Conservation (phyloP, 257 asterid genomes). For the Capsicum chinense region DNA sequence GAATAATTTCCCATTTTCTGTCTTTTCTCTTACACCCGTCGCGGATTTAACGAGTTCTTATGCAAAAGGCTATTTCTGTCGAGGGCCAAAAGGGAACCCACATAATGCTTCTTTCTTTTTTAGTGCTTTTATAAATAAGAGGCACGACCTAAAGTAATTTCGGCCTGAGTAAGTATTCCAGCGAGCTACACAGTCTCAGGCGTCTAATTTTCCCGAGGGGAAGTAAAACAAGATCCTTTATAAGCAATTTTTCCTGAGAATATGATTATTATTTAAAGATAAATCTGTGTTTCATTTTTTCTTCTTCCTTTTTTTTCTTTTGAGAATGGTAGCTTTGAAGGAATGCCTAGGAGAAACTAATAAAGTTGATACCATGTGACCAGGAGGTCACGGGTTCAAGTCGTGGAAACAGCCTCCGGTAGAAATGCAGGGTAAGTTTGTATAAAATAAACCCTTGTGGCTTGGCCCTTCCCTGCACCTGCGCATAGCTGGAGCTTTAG, state of each 20-base stretch:
- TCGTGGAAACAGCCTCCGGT: too few relatives aligned
- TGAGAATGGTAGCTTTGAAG: too few relatives aligned
- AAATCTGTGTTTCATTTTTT: neutral
- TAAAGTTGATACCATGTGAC: too few relatives aligned
- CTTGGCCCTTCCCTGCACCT: too few relatives aligned
- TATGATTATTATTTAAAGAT: neutral
- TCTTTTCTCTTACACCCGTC: neutral
- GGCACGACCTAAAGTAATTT: neutral
- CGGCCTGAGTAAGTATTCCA: neutral
- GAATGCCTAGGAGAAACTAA: too few relatives aligned
- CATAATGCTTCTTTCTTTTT: neutral
- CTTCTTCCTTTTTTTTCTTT: neutral
- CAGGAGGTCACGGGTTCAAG: too few relatives aligned
- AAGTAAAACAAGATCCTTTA: conserved; percentile 21
- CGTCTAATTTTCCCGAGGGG: neutral
- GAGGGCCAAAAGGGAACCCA: neutral
- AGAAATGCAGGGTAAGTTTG: too few relatives aligned
- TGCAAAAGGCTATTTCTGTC: neutral
- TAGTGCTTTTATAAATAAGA: neutral
- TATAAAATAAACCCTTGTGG: too few relatives aligned
- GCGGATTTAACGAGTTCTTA: neutral
- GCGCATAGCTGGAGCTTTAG: too few relatives aligned
- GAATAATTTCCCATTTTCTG: neutral
- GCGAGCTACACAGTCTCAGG: neutral
- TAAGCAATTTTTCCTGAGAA: conserved; percentile 7